Percentiles rank a stretch among this genome's conserved stretches.
Evolutionary conservation across 2,329 filamentous ascomycete genomes (phyloP).

Genomic region (Botrytis porri): DNA sequence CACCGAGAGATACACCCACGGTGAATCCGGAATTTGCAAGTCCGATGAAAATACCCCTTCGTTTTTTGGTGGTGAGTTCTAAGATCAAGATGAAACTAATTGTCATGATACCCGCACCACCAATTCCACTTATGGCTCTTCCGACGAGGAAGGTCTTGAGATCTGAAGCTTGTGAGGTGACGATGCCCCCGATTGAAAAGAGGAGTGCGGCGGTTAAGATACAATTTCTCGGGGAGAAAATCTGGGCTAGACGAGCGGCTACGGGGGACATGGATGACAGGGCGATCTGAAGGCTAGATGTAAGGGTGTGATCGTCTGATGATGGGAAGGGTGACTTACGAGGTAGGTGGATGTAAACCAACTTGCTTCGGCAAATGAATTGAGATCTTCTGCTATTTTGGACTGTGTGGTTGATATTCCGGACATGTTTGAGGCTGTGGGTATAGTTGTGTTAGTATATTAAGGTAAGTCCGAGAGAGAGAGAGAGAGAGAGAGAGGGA

Average conservation of each 20-base stretch:
- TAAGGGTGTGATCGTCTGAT: constrained; percentile 7
- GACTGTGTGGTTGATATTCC: constrained; percentile 80
- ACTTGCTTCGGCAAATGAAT: constrained; percentile 68
- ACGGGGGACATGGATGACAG: constrained; percentile 62
- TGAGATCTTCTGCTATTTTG: constrained; percentile 69
- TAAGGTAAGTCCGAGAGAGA: constrained; percentile 1
- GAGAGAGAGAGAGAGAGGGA: too few species aligned
- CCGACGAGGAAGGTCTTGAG: constrained; percentile 66
- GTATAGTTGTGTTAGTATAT: not conserved
- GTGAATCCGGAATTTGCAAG: constrained; percentile 72
- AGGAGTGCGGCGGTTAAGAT: constrained; percentile 59
- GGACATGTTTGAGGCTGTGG: constrained; percentile 61
- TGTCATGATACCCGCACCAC: constrained; percentile 69
- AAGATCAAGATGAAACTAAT: constrained; percentile 72
- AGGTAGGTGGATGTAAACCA: constrained; percentile 83
- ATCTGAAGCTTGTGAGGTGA: constrained; percentile 59
- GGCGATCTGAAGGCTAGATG: constrained; percentile 45
- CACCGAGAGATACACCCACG: constrained; percentile 66
- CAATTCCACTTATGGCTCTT: constrained; percentile 64
- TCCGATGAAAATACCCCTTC: constrained; percentile 71
- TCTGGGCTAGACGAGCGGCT: constrained; percentile 66
- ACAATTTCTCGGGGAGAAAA: constrained; percentile 68
- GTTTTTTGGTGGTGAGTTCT: constrained; percentile 65
- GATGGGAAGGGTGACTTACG: constrained; percentile 36
- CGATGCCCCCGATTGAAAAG: constrained; percentile 58